Conservation (phyloP, 208 protist genomes). For the Jaenimonas drosophilae region DNA sequence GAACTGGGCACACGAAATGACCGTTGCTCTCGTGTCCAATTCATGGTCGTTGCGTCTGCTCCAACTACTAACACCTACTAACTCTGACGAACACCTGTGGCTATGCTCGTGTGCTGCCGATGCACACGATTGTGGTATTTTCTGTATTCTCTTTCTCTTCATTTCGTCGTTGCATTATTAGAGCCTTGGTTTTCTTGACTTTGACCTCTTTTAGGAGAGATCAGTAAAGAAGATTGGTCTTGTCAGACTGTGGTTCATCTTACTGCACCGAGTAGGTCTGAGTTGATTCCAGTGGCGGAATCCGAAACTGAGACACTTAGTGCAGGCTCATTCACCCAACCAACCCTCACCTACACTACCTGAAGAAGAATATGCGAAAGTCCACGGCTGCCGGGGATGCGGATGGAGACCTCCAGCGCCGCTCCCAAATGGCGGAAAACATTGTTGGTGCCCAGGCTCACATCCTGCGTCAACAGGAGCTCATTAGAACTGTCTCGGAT, state of each 20-base stretch:
- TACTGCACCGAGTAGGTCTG: no score
- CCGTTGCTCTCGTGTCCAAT: background rate
- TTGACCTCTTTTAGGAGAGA: no score
- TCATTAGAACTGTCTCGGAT: conserved; percentile 47
- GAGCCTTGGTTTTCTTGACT: conserved; percentile 4
- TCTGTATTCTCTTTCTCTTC: conserved; percentile 4
- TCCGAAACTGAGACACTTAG: no score
- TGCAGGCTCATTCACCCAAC: no score
- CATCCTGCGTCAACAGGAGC: conserved; percentile 61
- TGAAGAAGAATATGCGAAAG: no score
- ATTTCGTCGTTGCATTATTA: background rate
- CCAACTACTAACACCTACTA: background rate
- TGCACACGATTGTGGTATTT: conserved; percentile 2
- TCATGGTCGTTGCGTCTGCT: background rate
- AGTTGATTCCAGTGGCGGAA: no score
- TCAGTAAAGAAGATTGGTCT: no score
- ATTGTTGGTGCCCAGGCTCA: conserved; percentile 58
- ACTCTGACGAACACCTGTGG: background rate
- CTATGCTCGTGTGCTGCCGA: background rate
- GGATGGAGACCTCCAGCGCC: no score
- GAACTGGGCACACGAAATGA: no score
- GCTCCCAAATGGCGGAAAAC: conserved; percentile 40
- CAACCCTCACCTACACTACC: no score
- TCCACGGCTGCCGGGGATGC: no score
- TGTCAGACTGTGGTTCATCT: no score